These are phyloP conservation scores for Saccharomycopsis hybrid DNA, from an alignment of 1,139 yeast species.

Conservation along the genomic window DNA sequence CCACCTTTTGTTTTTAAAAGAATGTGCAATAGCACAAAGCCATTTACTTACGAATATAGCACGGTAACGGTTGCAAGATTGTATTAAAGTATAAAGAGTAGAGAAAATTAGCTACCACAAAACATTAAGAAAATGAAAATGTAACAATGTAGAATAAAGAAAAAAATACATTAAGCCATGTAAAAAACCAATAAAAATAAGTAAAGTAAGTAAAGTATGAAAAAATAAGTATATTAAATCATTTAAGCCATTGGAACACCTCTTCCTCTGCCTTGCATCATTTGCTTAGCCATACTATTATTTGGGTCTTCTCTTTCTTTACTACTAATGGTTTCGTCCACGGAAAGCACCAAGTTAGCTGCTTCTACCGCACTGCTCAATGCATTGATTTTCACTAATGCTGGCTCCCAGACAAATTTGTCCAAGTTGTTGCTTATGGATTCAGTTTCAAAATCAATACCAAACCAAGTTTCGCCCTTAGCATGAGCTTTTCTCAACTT, in stretches of 20 bases:
- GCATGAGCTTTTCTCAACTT: constrained; percentile 90
- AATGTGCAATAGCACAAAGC: too few relatives aligned
- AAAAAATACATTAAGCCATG: too few relatives aligned
- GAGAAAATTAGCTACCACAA: too few relatives aligned
- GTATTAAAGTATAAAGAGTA: too few relatives aligned
- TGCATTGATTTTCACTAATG: constrained; percentile 91
- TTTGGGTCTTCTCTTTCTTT: constrained; percentile 55
- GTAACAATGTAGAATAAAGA: too few relatives aligned
- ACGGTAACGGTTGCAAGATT: too few relatives aligned
- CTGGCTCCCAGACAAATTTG: constrained; percentile 95
- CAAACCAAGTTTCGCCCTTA: constrained; percentile 85
- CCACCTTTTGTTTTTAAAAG: too few relatives aligned
- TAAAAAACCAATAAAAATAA: too few relatives aligned
- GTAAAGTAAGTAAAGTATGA: too few relatives aligned
- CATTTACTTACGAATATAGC: too few relatives aligned
- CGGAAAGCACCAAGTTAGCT: constrained; percentile 82
- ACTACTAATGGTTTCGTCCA: constrained; percentile 91
- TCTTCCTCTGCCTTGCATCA: constrained; percentile 53
- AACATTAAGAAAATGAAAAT: too few relatives aligned
- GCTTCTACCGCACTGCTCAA: constrained; percentile 96
- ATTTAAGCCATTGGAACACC: constrained; percentile 39
- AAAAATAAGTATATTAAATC: too few relatives aligned
- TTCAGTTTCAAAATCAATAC: constrained; percentile 86
- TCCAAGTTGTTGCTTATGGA: constrained; percentile 78
- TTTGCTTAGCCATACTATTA: constrained; percentile 44